phyloP scores from a whole-genome alignment of 2,329 filamentous ascomycete species.

The Aspergillus fumigatus region DNA sequence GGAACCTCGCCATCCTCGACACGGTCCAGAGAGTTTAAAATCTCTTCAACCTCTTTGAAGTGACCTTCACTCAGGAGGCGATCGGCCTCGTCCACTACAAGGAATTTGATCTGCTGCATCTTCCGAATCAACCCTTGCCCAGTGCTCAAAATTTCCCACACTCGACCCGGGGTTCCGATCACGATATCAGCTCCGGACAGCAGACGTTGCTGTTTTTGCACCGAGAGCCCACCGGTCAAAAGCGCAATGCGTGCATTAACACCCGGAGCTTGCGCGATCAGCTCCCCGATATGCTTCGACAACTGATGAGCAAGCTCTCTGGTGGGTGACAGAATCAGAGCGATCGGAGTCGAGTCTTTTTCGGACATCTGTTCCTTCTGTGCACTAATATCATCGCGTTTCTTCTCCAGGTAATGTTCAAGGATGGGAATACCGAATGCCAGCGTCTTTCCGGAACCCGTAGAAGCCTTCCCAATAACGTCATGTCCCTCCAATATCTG shows the following conservation, averaged over 20 bases:
- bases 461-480: conserved; percentile 92
- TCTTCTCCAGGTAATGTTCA: conserved; percentile 66
- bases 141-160: conserved; percentile 89
- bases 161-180: conserved; percentile 83
- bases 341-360: conserved; percentile 53
- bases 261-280: conserved; percentile 65
- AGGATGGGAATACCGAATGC: conserved; percentile 93
- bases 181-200: conserved; percentile 82
- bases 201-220: conserved; percentile 91
- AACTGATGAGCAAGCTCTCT: conserved; percentile 92
- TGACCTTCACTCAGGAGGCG: conserved; percentile 85
- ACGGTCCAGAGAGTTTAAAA: conserved; percentile 73
- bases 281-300: conserved; percentile 69
- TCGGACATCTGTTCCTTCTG: conserved; percentile 38
- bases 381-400: conserved; percentile 15
- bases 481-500: conserved; percentile 78
- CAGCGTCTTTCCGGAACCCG: conserved; percentile 92
- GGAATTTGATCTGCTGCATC: conserved; percentile 70
- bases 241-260: conserved; percentile 64
- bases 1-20: conserved; percentile 42
- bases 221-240: conserved; percentile 83
- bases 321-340: conserved; percentile 84
- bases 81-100: conserved; percentile 94
- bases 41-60: conserved; percentile 90
- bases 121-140: conserved; percentile 64